These are phyloP conservation scores for Echites panduratus DNA, from an alignment of 257 asterid genomes.

Conservation along the genomic window DNA sequence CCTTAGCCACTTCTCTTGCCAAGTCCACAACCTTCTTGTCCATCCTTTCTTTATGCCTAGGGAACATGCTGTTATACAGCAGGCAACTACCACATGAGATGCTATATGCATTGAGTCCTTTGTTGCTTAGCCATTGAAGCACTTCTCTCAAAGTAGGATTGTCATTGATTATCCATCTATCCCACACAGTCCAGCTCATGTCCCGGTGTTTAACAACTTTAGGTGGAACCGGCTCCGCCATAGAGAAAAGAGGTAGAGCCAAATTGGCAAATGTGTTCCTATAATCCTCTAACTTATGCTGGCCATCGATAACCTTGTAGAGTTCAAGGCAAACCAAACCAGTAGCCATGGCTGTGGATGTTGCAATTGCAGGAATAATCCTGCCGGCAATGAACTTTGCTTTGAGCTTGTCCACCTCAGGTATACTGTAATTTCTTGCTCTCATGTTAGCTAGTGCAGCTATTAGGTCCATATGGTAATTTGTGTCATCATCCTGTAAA, in stretches of 20 bases:
- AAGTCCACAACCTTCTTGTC: constrained; percentile 63
- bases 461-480: constrained; percentile 84
- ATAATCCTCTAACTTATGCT: constrained; percentile 78
- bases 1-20: constrained; percentile 70
- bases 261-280: constrained; percentile 88
- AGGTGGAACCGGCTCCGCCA: constrained; percentile 83
- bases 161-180: constrained; percentile 61
- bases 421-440: constrained; percentile 85
- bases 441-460: constrained; percentile 97
- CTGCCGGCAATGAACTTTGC: constrained; percentile 93
- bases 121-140: constrained; percentile 67
- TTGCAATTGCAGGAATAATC: constrained; percentile 89
- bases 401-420: constrained; percentile 82
- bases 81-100: constrained; percentile 79
- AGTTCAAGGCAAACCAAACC: constrained; percentile 90
- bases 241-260: constrained; percentile 82
- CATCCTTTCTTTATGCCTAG: constrained; percentile 80
- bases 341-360: constrained; percentile 89
- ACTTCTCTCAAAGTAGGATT: constrained; percentile 68
- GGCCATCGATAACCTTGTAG: constrained; percentile 67
- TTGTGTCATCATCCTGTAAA: constrained; percentile 80
- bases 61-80: constrained; percentile 75
- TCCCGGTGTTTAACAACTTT: constrained; percentile 59
- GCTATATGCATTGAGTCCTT: constrained; percentile 77
- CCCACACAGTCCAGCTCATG: constrained; percentile 96